Conservation (phyloP, 2,329 filamentous ascomycete species). For the Monosporascus sp. region DNA sequence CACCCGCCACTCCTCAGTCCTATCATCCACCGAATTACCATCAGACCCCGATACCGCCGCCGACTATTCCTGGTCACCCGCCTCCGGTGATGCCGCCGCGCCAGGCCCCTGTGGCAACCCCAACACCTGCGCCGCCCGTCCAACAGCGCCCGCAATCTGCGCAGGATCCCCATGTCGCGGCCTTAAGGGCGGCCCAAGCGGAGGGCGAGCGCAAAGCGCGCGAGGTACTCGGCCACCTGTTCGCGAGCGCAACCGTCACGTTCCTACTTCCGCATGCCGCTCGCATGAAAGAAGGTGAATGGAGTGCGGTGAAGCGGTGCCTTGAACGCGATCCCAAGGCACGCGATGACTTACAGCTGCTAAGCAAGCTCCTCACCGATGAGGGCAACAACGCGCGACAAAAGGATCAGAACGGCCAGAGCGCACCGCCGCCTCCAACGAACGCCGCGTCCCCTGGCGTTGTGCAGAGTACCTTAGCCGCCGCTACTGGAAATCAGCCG, state of each 20-base stretch:
- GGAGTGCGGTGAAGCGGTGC: conserved; percentile 67
- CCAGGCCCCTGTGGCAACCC: conserved; percentile 8
- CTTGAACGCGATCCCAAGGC: conserved; percentile 62
- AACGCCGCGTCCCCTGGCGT: conserved; percentile 22
- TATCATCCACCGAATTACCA: conserved; percentile 23
- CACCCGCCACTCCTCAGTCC: conserved; percentile 42
- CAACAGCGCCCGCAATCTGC: conserved; percentile 16
- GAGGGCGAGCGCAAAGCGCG: conserved; percentile 54
- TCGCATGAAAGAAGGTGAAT: conserved; percentile 65
- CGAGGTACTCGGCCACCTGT: conserved; percentile 59
- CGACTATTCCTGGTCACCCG: conserved; percentile 27
- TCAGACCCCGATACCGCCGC: conserved; percentile 28
- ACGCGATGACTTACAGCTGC: conserved; percentile 54
- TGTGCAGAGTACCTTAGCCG: conserved; percentile 26
- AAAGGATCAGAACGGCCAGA: conserved; percentile 14
- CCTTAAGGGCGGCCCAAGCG: conserved; percentile 38
- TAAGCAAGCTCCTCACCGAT: conserved; percentile 52
- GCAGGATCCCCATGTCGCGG: conserved; percentile 32
- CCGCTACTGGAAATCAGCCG: conserved; percentile 17
- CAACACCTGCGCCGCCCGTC: conserved; percentile 5
- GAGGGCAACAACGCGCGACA: conserved; percentile 30
- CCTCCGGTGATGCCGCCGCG: conserved; percentile 15
- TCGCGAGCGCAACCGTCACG: conserved; percentile 59
- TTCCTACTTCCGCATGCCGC: conserved; percentile 67
- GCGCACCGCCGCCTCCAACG: conserved; percentile 9